Evolutionary conservation across 2,329 filamentous ascomycete genomes (phyloP).

Genomic region (Colletotrichum graminicola): DNA sequence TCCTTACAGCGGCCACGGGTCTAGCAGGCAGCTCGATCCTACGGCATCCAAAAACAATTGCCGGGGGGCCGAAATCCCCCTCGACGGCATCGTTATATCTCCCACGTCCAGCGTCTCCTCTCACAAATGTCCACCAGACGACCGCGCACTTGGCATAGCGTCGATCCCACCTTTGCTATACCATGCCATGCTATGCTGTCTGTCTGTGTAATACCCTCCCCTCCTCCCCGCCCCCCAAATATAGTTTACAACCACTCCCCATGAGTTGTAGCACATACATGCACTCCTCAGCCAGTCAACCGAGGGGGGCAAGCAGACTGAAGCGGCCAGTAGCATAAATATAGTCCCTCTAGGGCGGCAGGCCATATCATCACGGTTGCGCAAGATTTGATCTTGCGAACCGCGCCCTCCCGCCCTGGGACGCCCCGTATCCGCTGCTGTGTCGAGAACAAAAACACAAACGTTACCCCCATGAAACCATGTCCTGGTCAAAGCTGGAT

Average conservation of each 20-base stretch:
- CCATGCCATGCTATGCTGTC: background rate
- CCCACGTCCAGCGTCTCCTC: slow-evolving; percentile 20
- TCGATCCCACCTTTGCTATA: background rate
- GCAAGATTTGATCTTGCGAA: slow-evolving; percentile 41
- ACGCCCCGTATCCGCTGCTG: slow-evolving; percentile 32
- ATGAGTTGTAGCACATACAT: background rate
- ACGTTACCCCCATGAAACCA: slow-evolving; percentile 2
- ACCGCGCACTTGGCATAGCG: slow-evolving; percentile 1
- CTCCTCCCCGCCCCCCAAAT: background rate
- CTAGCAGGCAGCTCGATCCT: no score
- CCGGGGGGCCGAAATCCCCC: slow-evolving; percentile 40
- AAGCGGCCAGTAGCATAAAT: slow-evolving; percentile 24
- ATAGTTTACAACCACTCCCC: background rate
- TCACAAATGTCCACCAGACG: slow-evolving; percentile 17
- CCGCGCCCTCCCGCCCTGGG: slow-evolving; percentile 37
- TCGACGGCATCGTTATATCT: slow-evolving; percentile 29
- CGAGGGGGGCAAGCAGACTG: slow-evolving; percentile 24
- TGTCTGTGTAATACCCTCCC: background rate
- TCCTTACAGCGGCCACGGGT: no score
- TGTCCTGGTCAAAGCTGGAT: slow-evolving; percentile 26
- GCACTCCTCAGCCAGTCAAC: slow-evolving; percentile 25
- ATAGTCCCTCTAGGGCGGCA: background rate
- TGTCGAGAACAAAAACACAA: slow-evolving; percentile 14
- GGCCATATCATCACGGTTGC: slow-evolving; percentile 26
- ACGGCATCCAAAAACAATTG: no score